Conservation (phyloP, 2,329 filamentous ascomycete species). For the Sporothrix curviconia region DNA sequence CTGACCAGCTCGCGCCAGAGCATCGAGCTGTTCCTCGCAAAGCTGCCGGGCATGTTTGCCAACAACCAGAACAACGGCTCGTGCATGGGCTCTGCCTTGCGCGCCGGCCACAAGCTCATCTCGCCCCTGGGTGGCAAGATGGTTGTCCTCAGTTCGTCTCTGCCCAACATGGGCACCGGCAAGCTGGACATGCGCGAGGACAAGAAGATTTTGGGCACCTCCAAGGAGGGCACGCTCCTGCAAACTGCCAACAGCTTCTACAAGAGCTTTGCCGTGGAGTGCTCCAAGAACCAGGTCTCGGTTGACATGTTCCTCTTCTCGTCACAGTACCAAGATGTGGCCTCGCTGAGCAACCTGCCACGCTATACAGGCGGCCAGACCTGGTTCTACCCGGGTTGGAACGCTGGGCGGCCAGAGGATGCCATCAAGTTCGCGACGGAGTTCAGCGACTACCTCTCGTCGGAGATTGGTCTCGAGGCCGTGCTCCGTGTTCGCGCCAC, state of each 20-base stretch:
- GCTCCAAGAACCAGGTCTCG: conserved; percentile 96
- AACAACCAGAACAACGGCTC: conserved; percentile 83
- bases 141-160: conserved; percentile 78
- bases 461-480: conserved; percentile 92
- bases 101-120: conserved; percentile 92
- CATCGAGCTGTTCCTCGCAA: conserved; percentile 83
- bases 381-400: conserved; percentile 98
- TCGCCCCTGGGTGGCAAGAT: conserved; percentile 92
- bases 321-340: conserved; percentile 94
- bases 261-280: conserved; percentile 98
- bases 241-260: conserved; percentile 96
- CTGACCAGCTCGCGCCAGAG: conserved; percentile 82
- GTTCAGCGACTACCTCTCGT: conserved; percentile 93
- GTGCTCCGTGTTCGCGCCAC: conserved; percentile 93
- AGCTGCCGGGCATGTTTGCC: conserved; percentile 94
- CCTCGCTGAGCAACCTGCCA: conserved; percentile 89
- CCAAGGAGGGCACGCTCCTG: conserved; percentile 78
- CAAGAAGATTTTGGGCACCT: conserved; percentile 90
- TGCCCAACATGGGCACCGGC: conserved; percentile 84
- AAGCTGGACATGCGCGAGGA: conserved; percentile 92
- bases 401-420: conserved; percentile 85
- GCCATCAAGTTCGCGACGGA: conserved; percentile 97
- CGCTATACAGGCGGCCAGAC: conserved; percentile 96
- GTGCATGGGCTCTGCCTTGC: conserved; percentile 90
- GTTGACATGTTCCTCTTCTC: conserved; percentile 98